phyloP scores from a whole-genome alignment of 1,139 yeast species.

The Arxiozyma telluris region DNA sequence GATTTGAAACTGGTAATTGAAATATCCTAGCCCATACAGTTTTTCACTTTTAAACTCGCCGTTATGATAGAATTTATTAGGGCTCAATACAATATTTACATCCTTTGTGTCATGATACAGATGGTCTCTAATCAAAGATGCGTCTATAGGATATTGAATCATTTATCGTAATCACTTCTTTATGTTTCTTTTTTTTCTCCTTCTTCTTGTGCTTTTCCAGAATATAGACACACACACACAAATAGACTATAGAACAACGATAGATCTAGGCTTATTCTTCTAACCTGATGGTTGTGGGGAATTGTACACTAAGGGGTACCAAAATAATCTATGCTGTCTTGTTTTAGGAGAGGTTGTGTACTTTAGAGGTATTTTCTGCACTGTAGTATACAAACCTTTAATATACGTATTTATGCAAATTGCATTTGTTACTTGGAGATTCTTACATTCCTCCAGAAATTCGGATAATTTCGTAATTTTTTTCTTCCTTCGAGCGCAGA shows the following conservation, averaged over 20 bases:
- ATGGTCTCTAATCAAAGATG: slow-evolving; percentile 32
- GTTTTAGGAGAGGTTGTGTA: no score
- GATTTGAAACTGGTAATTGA: slow-evolving; percentile 25
- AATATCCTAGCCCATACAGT: slow-evolving; percentile 29
- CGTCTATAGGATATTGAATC: slow-evolving; percentile 32
- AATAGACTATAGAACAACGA: neutral
- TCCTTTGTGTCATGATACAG: slow-evolving; percentile 28
- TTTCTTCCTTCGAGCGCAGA: neutral
- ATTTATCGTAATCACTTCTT: slow-evolving; percentile 7
- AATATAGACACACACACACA: neutral
- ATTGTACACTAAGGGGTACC: neutral
- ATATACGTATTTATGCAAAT: no score
- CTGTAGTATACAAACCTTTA: no score
- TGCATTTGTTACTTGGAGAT: no score
- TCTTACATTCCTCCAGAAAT: neutral
- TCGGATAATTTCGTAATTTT: neutral
- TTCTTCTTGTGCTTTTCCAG: neutral
- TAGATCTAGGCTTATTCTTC: neutral
- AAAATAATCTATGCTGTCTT: no score
- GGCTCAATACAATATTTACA: slow-evolving; percentile 22
- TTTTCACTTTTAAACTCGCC: slow-evolving; percentile 27
- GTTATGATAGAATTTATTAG: slow-evolving; percentile 19
- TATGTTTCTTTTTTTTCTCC: no score
- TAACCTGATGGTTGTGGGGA: neutral
- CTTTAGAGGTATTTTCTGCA: no score